phyloP scores from a whole-genome alignment of 345 rosid species.

The Salix udensis region DNA sequence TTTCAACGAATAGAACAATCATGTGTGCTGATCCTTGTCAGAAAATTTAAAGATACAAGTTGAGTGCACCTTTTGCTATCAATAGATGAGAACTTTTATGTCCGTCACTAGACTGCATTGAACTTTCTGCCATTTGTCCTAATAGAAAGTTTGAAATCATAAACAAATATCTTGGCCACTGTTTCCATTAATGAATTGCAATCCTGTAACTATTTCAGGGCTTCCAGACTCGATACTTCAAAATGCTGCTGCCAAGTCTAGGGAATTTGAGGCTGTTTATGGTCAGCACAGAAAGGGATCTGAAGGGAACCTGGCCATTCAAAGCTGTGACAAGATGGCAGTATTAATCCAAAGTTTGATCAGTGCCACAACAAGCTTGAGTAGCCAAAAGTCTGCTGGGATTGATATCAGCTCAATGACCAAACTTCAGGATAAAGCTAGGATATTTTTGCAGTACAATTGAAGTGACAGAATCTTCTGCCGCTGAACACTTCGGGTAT shows the following conservation, averaged over 20 bases:
- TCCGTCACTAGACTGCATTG: background rate
- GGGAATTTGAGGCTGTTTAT: conserved; percentile 59
- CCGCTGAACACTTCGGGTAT: background rate
- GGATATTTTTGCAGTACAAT: conserved; percentile 34
- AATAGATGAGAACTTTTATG: background rate
- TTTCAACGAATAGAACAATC: background rate
- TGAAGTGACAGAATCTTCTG: conserved; percentile 14
- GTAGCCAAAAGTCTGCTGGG: conserved; percentile 15
- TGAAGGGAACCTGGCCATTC: conserved; percentile 9
- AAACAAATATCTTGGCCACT: background rate
- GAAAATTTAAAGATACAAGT: background rate
- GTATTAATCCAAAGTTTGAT: conserved; percentile 42
- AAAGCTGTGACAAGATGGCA: conserved; percentile 17
- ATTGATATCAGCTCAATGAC: conserved; percentile 19
- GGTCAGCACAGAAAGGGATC: conserved; percentile 36
- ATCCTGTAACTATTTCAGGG: conserved; percentile 44
- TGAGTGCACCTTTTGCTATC: background rate
- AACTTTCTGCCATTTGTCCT: too few relatives aligned
- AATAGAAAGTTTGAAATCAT: background rate
- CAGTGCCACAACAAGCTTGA: conserved; percentile 9
- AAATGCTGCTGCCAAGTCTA: conserved; percentile 65
- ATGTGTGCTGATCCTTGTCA: background rate
- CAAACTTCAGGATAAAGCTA: conserved; percentile 50
- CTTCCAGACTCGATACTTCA: conserved; percentile 60
- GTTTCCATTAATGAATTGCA: background rate